Evolutionary conservation across 352 stramenopile species (phyloP).

Genomic region (Pythium volutum): DNA sequence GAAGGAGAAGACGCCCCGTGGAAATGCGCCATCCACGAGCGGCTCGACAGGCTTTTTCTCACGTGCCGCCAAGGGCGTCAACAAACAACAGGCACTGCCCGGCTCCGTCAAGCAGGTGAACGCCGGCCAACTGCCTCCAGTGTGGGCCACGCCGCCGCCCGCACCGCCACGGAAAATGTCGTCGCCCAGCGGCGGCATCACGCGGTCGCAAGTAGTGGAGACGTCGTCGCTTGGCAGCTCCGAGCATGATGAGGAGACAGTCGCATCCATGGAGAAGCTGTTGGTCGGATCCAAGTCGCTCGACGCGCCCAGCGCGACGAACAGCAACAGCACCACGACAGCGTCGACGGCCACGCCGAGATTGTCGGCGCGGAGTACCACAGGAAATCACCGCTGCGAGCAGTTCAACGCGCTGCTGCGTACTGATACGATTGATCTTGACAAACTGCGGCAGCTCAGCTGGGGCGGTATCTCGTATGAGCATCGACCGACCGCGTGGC

Average conservation of each 20-base stretch:
- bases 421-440: conserved; percentile 84
- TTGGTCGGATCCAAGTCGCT: conserved; percentile 23
- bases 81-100: conserved; percentile 48
- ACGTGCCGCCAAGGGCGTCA: conserved; percentile 28
- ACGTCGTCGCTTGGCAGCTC: conserved; percentile 19
- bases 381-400: conserved; percentile 63
- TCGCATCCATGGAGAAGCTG: conserved; percentile 17
- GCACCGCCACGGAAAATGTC: conserved; percentile 38
- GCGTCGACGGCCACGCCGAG: conserved; percentile 3
- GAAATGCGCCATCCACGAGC: conserved; percentile 30
- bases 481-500: conserved; percentile 91
- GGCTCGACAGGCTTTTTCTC: conserved; percentile 74
- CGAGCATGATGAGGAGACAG: conserved; percentile 25
- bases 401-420: conserved; percentile 71
- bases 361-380: conserved; percentile 52
- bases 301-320: conserved; percentile 3
- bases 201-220: conserved; percentile 7
- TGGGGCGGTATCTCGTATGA: conserved; percentile 91
- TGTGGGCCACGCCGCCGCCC: conserved; percentile 68
- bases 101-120: conserved; percentile 75
- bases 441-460: conserved; percentile 86
- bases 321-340: neutral
- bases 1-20: conserved; percentile 38
- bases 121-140: conserved; percentile 64
- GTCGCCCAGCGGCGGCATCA: conserved; percentile 18